phyloP scores from a whole-genome alignment of 2,329 filamentous ascomycete species.

The Fusarium redolens region DNA sequence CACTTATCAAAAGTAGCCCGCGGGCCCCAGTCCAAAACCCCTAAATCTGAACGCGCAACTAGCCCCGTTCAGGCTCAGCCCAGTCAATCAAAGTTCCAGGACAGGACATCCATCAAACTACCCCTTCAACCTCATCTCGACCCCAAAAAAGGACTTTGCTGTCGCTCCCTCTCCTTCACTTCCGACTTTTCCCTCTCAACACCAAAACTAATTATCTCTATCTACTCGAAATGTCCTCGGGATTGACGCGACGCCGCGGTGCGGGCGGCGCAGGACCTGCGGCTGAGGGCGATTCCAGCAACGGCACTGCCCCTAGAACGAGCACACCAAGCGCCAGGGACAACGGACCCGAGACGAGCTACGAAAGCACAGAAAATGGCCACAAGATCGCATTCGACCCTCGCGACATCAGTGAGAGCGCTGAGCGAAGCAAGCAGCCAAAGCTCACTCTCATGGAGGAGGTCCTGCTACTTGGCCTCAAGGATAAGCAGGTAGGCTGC shows the following conservation, averaged over 20 bases:
- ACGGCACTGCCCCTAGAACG: conserved; percentile 64
- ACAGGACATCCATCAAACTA: conserved; percentile 36
- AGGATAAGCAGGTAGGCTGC: conserved; percentile 90
- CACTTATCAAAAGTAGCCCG: not conserved
- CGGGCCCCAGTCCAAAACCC: conserved; percentile 40
- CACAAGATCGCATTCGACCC: conserved; percentile 99
- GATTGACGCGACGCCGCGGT: conserved; percentile 75
- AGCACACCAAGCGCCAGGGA: conserved; percentile 66
- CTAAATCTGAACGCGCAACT: conserved; percentile 46
- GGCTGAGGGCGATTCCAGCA: conserved; percentile 68
- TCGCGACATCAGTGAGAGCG: conserved; percentile 95
- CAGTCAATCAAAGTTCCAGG: conserved; percentile 39
- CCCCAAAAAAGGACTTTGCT: conserved; percentile 28
- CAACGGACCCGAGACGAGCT: conserved; percentile 79
- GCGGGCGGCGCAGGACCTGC: conserved; percentile 71
- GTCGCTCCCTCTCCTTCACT: conserved; percentile 12
- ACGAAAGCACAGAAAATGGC: conserved; percentile 92
- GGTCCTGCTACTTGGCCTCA: conserved; percentile 91
- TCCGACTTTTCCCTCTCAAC: conserved; percentile 15
- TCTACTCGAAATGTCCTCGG: conserved; percentile 53
- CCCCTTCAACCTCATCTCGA: conserved; percentile 44
- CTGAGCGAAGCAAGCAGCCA: conserved; percentile 95
- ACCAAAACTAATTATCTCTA: conserved; percentile 10
- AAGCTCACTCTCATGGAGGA: conserved; percentile 99
- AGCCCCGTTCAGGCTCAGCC: conserved; percentile 45